These are phyloP conservation scores for Grosmannia serpens DNA, from an alignment of 2,329 filamentous ascomycete species.

Conservation along the genomic window DNA sequence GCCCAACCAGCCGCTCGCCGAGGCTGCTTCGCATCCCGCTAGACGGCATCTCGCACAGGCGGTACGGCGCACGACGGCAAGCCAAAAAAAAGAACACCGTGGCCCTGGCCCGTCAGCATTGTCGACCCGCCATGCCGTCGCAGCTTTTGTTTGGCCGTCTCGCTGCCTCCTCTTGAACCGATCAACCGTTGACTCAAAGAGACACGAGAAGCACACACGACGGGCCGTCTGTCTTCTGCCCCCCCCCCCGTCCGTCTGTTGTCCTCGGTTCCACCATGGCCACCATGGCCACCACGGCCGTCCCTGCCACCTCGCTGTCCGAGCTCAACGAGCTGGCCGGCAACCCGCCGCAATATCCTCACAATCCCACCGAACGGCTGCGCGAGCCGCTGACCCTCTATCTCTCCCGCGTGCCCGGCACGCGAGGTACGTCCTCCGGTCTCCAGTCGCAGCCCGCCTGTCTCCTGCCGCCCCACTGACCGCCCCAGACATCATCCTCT, in stretches of 20 bases:
- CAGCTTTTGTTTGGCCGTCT: not conserved
- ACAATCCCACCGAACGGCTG: conserved; percentile 57
- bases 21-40: not conserved
- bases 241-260: not conserved
- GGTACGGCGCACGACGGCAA: not conserved
- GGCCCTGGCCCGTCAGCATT: not conserved
- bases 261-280: not conserved
- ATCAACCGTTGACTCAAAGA: not conserved
- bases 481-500: conserved; percentile 71
- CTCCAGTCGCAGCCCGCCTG: conserved; percentile 10
- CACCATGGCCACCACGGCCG: conserved; percentile 10
- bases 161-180: not conserved
- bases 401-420: conserved; percentile 86
- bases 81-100: not conserved
- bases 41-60: not conserved
- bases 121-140: not conserved
- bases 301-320: conserved; percentile 77
- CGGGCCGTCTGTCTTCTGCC: not conserved
- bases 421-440: conserved; percentile 48
- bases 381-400: conserved; percentile 72
- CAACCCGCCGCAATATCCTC: conserved; percentile 77
- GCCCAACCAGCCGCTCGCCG: not conserved
- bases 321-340: conserved; percentile 69
- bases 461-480: conserved; percentile 7
- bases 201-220: no score